Percentiles rank a stretch among this genome's conserved stretches.
Conservation (phyloP, 2,329 filamentous ascomycete species). For the Dactylellina leptospora region DNA sequence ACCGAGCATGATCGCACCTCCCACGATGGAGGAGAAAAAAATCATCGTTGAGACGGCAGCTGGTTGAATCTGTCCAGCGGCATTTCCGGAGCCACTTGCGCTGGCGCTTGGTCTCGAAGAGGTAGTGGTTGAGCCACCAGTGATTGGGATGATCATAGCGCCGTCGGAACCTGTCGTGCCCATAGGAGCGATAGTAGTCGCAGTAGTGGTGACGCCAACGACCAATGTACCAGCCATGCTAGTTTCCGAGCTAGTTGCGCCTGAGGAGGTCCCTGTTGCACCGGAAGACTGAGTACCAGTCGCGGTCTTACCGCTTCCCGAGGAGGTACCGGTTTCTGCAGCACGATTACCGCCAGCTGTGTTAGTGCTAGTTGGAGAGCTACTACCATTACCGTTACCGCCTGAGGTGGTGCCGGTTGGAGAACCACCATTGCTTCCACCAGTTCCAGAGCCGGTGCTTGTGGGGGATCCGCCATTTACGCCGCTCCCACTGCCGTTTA, state of each 20-base stretch:
- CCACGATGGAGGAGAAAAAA: conserved; percentile 32
- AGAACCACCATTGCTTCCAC: not conserved
- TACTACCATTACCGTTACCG: not conserved
- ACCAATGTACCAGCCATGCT: too few species aligned
- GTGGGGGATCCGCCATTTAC: conserved; percentile 8
- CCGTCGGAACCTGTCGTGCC: conserved; percentile 1
- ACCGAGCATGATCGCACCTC: conserved; percentile 35
- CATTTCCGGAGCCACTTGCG: conserved; percentile 10
- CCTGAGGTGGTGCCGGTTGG: conserved; percentile 14
- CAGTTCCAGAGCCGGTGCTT: conserved; percentile 11
- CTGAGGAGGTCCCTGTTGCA: too few species aligned
- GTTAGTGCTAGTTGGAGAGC: not conserved
- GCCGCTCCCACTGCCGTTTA: too few species aligned
- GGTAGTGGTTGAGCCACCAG: not conserved
- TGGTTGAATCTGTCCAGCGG: conserved; percentile 34
- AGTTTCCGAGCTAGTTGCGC: too few species aligned
- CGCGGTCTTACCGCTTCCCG: conserved; percentile 1
- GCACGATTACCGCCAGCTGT: not conserved
- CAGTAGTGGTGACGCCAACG: too few species aligned
- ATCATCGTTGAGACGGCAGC: conserved; percentile 27
- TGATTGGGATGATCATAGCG: conserved; percentile 7
- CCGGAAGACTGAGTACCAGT: not conserved
- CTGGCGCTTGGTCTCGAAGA: conserved; percentile 7
- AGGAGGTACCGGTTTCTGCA: not conserved
- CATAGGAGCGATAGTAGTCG: not conserved